phyloP scores from a whole-genome alignment of 2,329 filamentous ascomycete species.

The Westerdykella sp. region DNA sequence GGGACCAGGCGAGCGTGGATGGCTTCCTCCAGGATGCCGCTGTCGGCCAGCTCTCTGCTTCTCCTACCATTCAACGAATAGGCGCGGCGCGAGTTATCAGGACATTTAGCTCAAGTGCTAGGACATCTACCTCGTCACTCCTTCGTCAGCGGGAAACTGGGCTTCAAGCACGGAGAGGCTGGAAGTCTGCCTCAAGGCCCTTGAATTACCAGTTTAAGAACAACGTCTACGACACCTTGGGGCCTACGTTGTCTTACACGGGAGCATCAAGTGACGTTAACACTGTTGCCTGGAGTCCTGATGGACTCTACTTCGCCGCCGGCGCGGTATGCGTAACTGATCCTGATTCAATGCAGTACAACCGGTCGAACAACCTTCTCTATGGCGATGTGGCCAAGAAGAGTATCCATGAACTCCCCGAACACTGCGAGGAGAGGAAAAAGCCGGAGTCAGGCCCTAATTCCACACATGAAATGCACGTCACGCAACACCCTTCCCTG shows the following conservation, averaged over 20 bases:
- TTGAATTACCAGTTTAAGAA: constrained; percentile 24
- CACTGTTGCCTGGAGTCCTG: constrained; percentile 51
- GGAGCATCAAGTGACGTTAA: constrained; percentile 55
- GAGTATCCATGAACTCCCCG: constrained; percentile 47
- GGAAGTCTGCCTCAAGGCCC: constrained; percentile 16
- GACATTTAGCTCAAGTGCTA: constrained; percentile 11
- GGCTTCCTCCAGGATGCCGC: constrained; percentile 29
- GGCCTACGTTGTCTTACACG: constrained; percentile 45
- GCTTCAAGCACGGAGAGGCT: constrained; percentile 20
- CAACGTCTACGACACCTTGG: constrained; percentile 37
- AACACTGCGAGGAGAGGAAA: constrained; percentile 44
- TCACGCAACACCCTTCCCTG: constrained; percentile 47
- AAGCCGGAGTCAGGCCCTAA: constrained; percentile 37
- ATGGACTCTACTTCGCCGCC: constrained; percentile 51
- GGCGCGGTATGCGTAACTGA: constrained; percentile 54
- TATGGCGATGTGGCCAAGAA: constrained; percentile 43
- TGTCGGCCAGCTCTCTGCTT: constrained; percentile 14
- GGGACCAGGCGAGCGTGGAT: constrained; percentile 18
- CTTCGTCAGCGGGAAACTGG: constrained; percentile 33
- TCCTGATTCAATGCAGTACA: constrained; percentile 54
- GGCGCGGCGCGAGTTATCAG: constrained; percentile 15
- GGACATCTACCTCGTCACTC: constrained; percentile 14
- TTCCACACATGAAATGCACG: constrained; percentile 41
- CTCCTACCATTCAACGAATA: constrained; percentile 22
- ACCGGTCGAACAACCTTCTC: constrained; percentile 52